These are phyloP conservation scores for Candida frijolesensis DNA, from an alignment of 1,139 yeast genomes.

Conservation along the genomic window DNA sequence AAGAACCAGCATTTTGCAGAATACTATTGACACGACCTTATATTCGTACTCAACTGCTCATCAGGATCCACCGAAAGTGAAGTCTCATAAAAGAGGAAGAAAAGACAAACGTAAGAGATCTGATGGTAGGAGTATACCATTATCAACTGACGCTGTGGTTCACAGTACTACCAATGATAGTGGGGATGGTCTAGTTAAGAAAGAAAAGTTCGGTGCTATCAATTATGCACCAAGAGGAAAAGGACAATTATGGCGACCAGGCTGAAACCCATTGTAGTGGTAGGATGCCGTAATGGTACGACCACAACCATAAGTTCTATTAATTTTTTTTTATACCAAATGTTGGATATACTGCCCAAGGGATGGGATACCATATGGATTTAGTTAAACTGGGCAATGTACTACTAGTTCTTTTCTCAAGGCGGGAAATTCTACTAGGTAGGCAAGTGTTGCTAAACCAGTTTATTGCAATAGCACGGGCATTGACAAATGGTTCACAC, in stretches of 20 bases:
- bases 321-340: not conserved
- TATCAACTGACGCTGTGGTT: slow-evolving; percentile 22
- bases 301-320: not conserved
- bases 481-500: not conserved
- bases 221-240: slow-evolving; percentile 57
- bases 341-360: too few relatives aligned
- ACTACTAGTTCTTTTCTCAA: too few relatives aligned
- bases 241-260: slow-evolving; percentile 56
- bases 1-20: slow-evolving; percentile 34
- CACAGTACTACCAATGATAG: slow-evolving; percentile 18
- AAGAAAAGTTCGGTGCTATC: slow-evolving; percentile 47
- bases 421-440: too few relatives aligned
- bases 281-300: not conserved
- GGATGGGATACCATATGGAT: too few relatives aligned
- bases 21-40: slow-evolving; percentile 40
- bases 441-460: too few relatives aligned
- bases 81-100: slow-evolving; percentile 9
- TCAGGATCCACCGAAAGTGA: slow-evolving; percentile 10
- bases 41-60: slow-evolving; percentile 18
- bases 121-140: slow-evolving; percentile 2
- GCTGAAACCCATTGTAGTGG: not conserved
- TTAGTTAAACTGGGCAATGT: too few relatives aligned
- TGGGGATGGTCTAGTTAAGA: slow-evolving; percentile 25
- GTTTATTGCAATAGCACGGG: not conserved
- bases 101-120: not conserved